Base-by-base conservation (phyloP, 805 yeast genomes). In the Teunomyces gatunensis region DNA sequence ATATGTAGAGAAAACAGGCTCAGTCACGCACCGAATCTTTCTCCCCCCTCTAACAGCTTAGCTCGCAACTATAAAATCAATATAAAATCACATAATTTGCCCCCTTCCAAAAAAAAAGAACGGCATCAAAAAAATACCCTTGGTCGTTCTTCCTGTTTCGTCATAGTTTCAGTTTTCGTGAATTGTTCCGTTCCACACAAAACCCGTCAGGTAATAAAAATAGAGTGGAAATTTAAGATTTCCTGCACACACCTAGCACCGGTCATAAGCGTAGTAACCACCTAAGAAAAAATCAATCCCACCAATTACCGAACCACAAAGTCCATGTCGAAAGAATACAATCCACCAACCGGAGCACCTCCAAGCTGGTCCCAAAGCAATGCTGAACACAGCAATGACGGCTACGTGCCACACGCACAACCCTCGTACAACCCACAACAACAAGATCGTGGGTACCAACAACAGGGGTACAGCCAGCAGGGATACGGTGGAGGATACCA, bases 321-420 rank as follows among this genome's bases (percentile, higher is more conserved):
- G 10, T 6, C 28, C 28, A 37, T 37, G 40, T 37, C 40, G 40
- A 37, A 37, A 37, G 39, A 48, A 32, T 57, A 59, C 52, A 41
- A 52, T 15, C 64, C 67, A 13, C 67, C 67, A 5, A 61, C 64
- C 7, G 67, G 67, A 21, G 56, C 62, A 10, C 67, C 67, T 13
- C 66, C 65, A 6, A 54, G 49, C 47, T 62, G 67, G 67, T 44
- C 51, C 37, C 46, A 47, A 36, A 39, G 34, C 12, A 27, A 39
- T 27, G 29, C 42, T 11, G 42, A 39, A 9, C 46, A 39, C 39
- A 46, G 50, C 45, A 51, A 49, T 39, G 17, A 32, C 4, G 42
- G 46, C 34, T 49, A 50, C 13, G 42, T 44, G 3, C 39, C 55
- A 1, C 49, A 49, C 10, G 50, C 56, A 29, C 53, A 52, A 29